Evolutionary conservation across 352 stramenopile species (phyloP).

Genomic region (Globisporangium recalcitrans): DNA sequence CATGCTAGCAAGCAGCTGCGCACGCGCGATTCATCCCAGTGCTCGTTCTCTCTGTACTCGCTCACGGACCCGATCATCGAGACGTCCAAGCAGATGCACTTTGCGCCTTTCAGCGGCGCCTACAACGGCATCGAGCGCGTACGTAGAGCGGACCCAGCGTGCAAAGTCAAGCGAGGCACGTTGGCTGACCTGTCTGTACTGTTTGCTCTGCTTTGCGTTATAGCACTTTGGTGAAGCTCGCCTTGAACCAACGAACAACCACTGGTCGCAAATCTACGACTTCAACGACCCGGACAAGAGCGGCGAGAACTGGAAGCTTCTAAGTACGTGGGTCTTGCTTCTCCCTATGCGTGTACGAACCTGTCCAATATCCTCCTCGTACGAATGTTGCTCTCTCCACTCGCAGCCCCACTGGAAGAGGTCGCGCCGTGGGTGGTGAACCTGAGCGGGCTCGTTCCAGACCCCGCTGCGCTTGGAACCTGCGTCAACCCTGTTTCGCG

Average conservation of each 20-base stretch:
- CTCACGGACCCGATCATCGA: constrained; percentile 92
- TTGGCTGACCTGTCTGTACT: background rate
- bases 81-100: constrained; percentile 78
- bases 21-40: constrained; percentile 78
- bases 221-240: constrained; percentile 69
- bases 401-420: constrained; percentile 48
- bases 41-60: constrained; percentile 85
- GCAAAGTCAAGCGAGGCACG: no score
- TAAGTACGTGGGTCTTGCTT: constrained; percentile 29
- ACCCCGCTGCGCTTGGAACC: constrained; percentile 29
- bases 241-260: constrained; percentile 82
- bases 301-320: constrained; percentile 60
- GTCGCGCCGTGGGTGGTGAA: constrained; percentile 41
- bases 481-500: constrained; percentile 61
- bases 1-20: constrained; percentile 82
- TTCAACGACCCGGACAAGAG: constrained; percentile 89
- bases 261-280: constrained; percentile 89
- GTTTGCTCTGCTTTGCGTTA: background rate
- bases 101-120: constrained; percentile 87
- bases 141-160: background rate
- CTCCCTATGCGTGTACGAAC: background rate
- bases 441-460: constrained; percentile 35
- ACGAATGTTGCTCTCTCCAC: no score
- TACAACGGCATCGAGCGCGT: constrained; percentile 68
- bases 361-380: no score